phyloP scores from a whole-genome alignment of 177 flowering plant genomes.

The Tripterygium wilfordii region DNA sequence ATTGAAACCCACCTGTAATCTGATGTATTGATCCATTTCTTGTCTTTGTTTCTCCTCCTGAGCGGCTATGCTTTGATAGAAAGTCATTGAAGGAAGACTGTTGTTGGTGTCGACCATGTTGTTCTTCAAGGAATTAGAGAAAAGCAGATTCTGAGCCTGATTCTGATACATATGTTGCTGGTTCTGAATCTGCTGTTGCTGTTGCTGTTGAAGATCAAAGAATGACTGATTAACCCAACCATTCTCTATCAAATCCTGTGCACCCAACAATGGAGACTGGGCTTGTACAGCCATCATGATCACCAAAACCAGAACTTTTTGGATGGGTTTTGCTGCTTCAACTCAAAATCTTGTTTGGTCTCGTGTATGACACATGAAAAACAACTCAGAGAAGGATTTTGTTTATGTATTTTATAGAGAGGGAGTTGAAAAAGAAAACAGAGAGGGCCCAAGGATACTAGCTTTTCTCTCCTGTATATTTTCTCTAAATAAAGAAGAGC shows the following conservation, averaged over 20 bases:
- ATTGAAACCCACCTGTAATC: constrained; percentile 24
- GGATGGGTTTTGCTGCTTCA: too few species aligned
- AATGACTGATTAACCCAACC: constrained; percentile 11
- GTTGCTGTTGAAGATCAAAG: constrained; percentile 14
- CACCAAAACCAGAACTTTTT: not conserved
- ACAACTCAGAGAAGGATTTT: too few species aligned
- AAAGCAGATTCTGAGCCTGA: constrained; percentile 4
- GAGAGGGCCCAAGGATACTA: constrained; percentile 1
- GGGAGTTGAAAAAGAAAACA: too few species aligned
- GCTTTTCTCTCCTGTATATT: too few species aligned
- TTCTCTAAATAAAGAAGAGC: constrained; percentile 2
- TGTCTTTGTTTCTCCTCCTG: constrained; percentile 21
- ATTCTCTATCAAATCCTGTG: constrained; percentile 22
- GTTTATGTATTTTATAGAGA: too few species aligned
- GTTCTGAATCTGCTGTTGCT: not conserved
- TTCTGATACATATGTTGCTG: constrained; percentile 11
- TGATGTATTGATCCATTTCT: constrained; percentile 28
- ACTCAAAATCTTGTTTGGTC: too few species aligned
- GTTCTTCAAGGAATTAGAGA: not conserved
- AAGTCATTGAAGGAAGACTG: not conserved
- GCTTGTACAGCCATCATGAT: constrained; percentile 48
- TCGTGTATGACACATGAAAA: not conserved
- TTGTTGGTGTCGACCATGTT: not conserved
- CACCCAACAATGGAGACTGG: constrained; percentile 22
- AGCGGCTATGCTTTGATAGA: constrained; percentile 2